Conservation (phyloP, 1,284 basidiomycete species). For the Thelephora terrestris region DNA sequence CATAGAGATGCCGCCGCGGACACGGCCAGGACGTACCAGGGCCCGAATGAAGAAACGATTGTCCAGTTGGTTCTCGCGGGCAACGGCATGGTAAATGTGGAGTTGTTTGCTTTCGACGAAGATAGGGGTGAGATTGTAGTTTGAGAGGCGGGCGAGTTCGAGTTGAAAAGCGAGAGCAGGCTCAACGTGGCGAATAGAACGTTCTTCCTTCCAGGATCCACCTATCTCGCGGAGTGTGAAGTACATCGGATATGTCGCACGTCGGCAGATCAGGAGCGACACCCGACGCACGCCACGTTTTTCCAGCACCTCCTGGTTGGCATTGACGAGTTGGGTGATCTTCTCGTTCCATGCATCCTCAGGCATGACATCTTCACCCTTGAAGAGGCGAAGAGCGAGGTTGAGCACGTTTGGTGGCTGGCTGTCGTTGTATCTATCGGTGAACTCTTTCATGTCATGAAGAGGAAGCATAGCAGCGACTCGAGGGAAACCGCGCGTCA, state of each 20-base stretch:
- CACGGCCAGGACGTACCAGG: conserved; percentile 89
- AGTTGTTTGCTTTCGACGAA: conserved; percentile 93
- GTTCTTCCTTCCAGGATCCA: conserved; percentile 85
- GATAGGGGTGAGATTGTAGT: conserved; percentile 93
- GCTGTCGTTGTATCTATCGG: conserved; percentile 58
- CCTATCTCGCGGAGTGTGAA: conserved; percentile 80
- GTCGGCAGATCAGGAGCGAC: conserved; percentile 88
- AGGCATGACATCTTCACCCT: conserved; percentile 63
- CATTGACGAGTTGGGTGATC: conserved; percentile 70
- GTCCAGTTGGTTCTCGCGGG: conserved; percentile 93
- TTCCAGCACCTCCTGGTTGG: conserved; percentile 51
- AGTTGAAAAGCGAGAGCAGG: conserved; percentile 98
- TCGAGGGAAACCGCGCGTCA: conserved; percentile 68
- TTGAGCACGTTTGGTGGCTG: conserved; percentile 90
- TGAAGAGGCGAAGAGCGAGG: conserved; percentile 81
- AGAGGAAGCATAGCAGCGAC: conserved; percentile 58
- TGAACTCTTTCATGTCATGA: conserved; percentile 65
- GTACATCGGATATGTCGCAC: conserved; percentile 89
- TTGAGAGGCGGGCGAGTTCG: conserved; percentile 91
- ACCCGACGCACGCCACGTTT: conserved; percentile 84
- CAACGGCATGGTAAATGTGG: conserved; percentile 94
- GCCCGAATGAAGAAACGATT: conserved; percentile 98
- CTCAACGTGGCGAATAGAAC: conserved; percentile 96
- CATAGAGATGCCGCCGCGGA: conserved; percentile 85
- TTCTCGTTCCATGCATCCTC: conserved; percentile 75